Base-by-base conservation (phyloP, 345 rosid species). In the Passiflora organensis region DNA sequence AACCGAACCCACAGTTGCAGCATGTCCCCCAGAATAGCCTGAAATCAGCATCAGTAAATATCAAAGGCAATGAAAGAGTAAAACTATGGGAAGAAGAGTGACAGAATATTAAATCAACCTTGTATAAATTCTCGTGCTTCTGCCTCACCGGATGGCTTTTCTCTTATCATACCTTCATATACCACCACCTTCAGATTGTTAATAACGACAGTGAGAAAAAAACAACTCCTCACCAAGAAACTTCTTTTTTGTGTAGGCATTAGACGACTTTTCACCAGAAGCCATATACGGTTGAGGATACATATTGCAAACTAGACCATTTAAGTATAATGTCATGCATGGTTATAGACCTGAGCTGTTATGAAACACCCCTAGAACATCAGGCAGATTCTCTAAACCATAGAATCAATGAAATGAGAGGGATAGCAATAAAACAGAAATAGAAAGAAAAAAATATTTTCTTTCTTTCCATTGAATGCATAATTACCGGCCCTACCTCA, bases 1-100 rank as follows among this genome's bases (percentile, higher is more conserved):
- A 70, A 91, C 93, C 66, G 93, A 86, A 55, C 95, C 78, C 55
- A 91, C 82, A 28, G 93, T 88, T 68, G 95, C 86, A 57, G 85
- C 78, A 21, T 74, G 86, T 19, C 87, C 72, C 4, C 80, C 78
- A 25, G 87, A 86, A 68, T 91, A 91, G 69, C 78, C 96, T 91
- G 77, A 67, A 52, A 18, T 64, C 51, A 45, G 19, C 45, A 16
- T 44, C 38, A 6, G 23, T 48, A 46, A 53, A 59, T 44, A 10
- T 50, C 21, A 13, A 18, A 44, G 47, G 46, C 42, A 25, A 49
- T 28, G 13, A 59, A 42, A 59, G 51, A 53, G 45, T 25, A 55
- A 48, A 51, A 21, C 38, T 17, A 21, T 22, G 37, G 24, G 49
- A 6, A 25, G 48, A 34, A 42, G 55, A 45, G 32, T 2, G 45